These are phyloP conservation scores for Peziza echinospora DNA, from an alignment of 495 filamentous ascomycete genomes.

Conservation along the genomic window DNA sequence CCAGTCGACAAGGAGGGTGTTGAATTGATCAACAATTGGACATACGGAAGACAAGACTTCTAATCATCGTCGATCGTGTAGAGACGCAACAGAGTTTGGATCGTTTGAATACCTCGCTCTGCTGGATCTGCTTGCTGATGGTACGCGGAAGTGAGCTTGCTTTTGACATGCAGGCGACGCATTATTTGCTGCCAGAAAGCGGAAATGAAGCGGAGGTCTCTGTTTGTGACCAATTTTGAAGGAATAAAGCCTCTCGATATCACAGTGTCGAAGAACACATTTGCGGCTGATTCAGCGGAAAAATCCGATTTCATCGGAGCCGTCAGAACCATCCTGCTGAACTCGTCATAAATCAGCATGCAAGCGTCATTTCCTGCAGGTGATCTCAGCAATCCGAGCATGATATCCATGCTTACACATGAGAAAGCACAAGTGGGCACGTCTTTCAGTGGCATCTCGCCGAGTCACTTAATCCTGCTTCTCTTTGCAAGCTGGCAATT, in stretches of 20 bases:
- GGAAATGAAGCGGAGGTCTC: not conserved
- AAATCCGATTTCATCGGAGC: not conserved
- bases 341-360: not conserved
- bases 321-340: not conserved
- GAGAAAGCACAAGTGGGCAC: not conserved
- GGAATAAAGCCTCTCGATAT: not conserved
- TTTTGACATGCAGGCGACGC: not conserved
- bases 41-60: not conserved
- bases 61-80: not conserved
- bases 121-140: not conserved
- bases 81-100: not conserved
- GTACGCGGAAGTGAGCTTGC: not conserved
- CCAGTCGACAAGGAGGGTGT: not conserved
- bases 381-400: not conserved
- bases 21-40: not conserved
- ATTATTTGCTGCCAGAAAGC: not conserved
- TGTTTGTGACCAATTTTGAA: not conserved
- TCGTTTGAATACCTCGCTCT: not conserved
- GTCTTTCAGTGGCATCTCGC: not conserved
- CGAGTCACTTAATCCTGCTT: not conserved
- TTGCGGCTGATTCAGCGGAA: not conserved
- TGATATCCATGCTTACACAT: not conserved
- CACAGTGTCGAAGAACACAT: not conserved
- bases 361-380: not conserved
- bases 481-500: not conserved